phyloP scores from a whole-genome alignment of 2,329 filamentous ascomycete genomes.

The Aspergillus puulaauensis region DNA sequence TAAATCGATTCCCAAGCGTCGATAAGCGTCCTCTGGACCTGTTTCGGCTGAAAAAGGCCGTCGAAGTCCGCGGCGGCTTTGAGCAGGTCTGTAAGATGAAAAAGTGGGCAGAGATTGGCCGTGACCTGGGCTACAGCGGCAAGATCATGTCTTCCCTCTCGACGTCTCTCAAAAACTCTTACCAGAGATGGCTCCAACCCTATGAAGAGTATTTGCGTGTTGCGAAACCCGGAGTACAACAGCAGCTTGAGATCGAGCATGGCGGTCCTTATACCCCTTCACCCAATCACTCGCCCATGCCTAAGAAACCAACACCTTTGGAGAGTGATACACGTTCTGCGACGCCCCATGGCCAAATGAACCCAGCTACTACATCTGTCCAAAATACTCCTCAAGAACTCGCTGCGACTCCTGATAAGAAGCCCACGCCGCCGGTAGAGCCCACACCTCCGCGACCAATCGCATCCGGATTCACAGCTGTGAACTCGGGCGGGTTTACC shows the following conservation, averaged over 20 bases:
- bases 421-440: slow-evolving; percentile 36
- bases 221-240: slow-evolving; percentile 93
- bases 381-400: slow-evolving; percentile 54
- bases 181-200: slow-evolving; percentile 92
- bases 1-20: slow-evolving; percentile 92
- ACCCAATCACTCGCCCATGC: slow-evolving; percentile 73
- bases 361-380: slow-evolving; percentile 57
- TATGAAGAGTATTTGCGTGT: slow-evolving; percentile 92
- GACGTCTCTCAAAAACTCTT: slow-evolving; percentile 97
- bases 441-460: slow-evolving; percentile 41
- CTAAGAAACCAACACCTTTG: slow-evolving; percentile 40
- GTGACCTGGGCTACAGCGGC: slow-evolving; percentile 94
- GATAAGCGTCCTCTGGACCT: slow-evolving; percentile 96
- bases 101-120: slow-evolving; percentile 98
- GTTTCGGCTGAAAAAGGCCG: slow-evolving; percentile 94
- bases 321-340: slow-evolving; percentile 48
- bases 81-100: slow-evolving; percentile 96
- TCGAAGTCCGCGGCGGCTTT: slow-evolving; percentile 91
- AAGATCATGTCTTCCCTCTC: slow-evolving; percentile 99
- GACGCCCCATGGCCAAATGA: slow-evolving; percentile 65
- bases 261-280: slow-evolving; percentile 84
- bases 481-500: slow-evolving; percentile 64
- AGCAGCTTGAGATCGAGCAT: slow-evolving; percentile 89
- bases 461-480: slow-evolving; percentile 65
- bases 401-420: slow-evolving; percentile 29